Conservation (phyloP, 139 green algal genomes). For the Chlorokybus atmophyticus region DNA sequence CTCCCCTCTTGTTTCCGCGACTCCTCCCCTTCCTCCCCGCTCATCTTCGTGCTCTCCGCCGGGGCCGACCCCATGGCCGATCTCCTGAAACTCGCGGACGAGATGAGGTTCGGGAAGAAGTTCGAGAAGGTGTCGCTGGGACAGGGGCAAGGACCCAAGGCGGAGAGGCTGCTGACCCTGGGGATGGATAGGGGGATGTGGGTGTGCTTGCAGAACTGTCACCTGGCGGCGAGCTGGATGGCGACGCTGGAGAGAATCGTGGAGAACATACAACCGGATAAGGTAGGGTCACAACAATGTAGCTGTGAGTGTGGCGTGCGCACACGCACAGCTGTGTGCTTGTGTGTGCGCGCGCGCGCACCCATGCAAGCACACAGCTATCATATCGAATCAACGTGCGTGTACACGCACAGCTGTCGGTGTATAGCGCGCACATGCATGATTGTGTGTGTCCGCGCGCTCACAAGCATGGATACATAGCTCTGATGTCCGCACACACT, state of each 20-base stretch:
- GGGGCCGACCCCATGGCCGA: constrained; percentile 71
- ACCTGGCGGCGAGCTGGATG: constrained; percentile 55
- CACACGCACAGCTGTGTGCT: too few relatives aligned
- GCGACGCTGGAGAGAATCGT: constrained; percentile 44
- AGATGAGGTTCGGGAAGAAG: constrained; percentile 59
- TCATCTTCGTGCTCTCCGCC: constrained; percentile 67
- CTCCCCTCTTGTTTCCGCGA: constrained; percentile 52
- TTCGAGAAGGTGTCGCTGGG: constrained; percentile 73
- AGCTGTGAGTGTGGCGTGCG: too few relatives aligned
- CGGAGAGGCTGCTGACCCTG: constrained; percentile 26
- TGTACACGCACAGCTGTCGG: too few relatives aligned
- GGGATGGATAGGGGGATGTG: constrained; percentile 31
- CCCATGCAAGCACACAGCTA: too few relatives aligned
- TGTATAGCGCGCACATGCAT: too few relatives aligned
- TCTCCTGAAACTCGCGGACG: constrained; percentile 66
- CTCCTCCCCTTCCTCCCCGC: constrained; percentile 34
- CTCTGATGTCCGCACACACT: too few relatives aligned
- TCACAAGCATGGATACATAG: too few relatives aligned
- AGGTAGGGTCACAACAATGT: too few relatives aligned
- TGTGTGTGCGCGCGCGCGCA: too few relatives aligned
- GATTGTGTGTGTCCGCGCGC: too few relatives aligned
- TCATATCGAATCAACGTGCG: too few relatives aligned
- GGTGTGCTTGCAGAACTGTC: constrained; percentile 50
- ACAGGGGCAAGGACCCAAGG: constrained; percentile 66
- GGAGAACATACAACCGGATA: constrained; percentile 39